Percentiles rank a stretch among this genome's conserved stretches.
These are phyloP conservation scores for Raffaelea deltoideospora DNA, from an alignment of 2,329 filamentous ascomycete species.

Conservation along the genomic window DNA sequence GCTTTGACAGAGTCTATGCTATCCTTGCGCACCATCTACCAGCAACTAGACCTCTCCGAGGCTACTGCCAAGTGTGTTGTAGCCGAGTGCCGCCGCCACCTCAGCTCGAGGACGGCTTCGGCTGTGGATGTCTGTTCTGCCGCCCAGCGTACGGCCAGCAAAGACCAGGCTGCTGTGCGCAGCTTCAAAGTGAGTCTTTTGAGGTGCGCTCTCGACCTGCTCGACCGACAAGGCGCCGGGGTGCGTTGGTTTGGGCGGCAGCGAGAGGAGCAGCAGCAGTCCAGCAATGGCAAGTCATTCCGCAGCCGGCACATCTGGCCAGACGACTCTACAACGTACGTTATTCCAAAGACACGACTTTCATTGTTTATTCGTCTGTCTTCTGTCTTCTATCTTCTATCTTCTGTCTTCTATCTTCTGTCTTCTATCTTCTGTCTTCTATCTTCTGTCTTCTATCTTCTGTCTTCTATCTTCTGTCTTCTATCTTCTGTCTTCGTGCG, in stretches of 20 bases:
- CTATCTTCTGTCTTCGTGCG: neutral
- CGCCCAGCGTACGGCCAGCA: conserved; percentile 4
- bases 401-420: neutral
- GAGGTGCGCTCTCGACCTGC: conserved; percentile 3
- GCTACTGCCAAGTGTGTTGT: conserved; percentile 1
- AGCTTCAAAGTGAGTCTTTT: conserved; percentile 6
- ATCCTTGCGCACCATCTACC: conserved; percentile 2
- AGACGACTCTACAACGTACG: conserved; percentile 6
- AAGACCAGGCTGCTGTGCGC: conserved; percentile 5
- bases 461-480: neutral
- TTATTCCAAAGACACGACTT: no score
- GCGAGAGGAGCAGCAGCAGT: no score
- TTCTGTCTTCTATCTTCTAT: neutral
- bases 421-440: neutral
- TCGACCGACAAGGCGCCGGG: conserved; percentile 4
- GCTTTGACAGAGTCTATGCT: conserved; percentile 3
- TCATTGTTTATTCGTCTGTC: neutral
- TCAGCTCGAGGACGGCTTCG: conserved; percentile 2
- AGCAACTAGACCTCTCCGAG: conserved; percentile 3
- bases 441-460: neutral
- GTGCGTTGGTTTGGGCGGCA: conserved; percentile 6
- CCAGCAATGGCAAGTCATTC: neutral
- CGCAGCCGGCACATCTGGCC: conserved; percentile 7
- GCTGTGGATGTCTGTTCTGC: no score
- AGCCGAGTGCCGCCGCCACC: conserved; percentile 2